Evolutionary conservation across 2,329 filamentous ascomycete species (phyloP), one percentile per base, ranked within the genome.

Genomic region (Seiridium cupressi): DNA sequence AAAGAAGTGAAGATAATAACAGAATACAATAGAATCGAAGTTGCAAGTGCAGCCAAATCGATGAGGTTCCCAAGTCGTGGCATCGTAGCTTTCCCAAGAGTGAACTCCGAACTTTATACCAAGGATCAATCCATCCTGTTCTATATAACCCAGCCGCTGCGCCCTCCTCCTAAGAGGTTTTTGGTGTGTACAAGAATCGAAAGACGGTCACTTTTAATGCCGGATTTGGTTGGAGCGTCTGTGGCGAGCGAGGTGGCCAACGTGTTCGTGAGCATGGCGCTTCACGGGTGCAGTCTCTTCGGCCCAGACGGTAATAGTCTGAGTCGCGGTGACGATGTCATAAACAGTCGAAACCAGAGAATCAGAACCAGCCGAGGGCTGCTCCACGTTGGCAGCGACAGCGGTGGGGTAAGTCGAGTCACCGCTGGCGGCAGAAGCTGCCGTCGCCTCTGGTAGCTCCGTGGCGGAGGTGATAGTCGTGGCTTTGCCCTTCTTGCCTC

Each of bases 321-420:
- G n/a, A 13, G 57, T 58, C 47, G 48, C 57, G 5, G 57, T 58
- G 40, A 53, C 40, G 11, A 51, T 44, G 32, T 58, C 57, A 44
- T 44, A 58, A 31, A 58, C 47, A 10, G 48, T 58, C 9, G n/a
- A 57, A 18, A 10, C 18, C 7, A 13, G 11, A 31, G 10, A 6
- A 36, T 35, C 32, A 34, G 35, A 11, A 40, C 31, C 36, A 31
- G 44, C 32, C 31, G 7, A 18, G 26, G 46, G 38, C 42, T n/a
- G 38, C n/a, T 38, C 10, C 18, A 18, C 13, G 13, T 7, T 42
- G 31, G 18, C 46, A 36, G 31, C 44, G 34, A 36, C 38, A 32
- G 18, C 38, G 8, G 44, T 42, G 38, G 38, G 38, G 13, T 42
- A 32, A 35, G 5, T 18, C 10, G 26, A 53, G 13, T 53, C 49